Evolutionary conservation across 2,329 filamentous ascomycete species (phyloP).

Genomic region (Herpotrichia juniperi): DNA sequence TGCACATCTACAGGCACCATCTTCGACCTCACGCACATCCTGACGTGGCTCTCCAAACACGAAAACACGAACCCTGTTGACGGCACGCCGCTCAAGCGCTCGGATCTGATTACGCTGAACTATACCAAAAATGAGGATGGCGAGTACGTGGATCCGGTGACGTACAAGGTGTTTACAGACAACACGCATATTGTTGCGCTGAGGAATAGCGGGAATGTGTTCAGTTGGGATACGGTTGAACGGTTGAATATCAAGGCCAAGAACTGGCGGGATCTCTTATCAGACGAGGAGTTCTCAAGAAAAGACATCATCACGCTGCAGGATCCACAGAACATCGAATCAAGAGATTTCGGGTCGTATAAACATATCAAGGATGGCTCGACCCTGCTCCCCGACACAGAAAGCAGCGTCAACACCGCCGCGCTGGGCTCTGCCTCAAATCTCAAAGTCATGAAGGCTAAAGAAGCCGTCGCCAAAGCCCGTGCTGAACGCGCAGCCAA

Average conservation of each 20-base stretch:
- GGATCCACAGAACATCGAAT: conserved; percentile 88
- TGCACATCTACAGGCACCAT: conserved; percentile 87
- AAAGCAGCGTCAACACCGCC: conserved; percentile 74
- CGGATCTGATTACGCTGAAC: conserved; percentile 87
- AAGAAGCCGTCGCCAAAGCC: conserved; percentile 90
- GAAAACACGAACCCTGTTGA: conserved; percentile 91
- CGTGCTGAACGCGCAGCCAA: conserved; percentile 69
- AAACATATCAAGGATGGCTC: conserved; percentile 88
- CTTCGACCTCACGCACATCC: conserved; percentile 93
- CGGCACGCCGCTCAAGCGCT: conserved; percentile 76
- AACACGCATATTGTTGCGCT: conserved; percentile 97
- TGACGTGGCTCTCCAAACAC: conserved; percentile 93
- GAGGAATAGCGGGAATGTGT: conserved; percentile 87
- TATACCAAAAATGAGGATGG: conserved; percentile 91
- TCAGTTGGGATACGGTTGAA: conserved; percentile 94
- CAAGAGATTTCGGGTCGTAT: conserved; percentile 83
- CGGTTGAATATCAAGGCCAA: conserved; percentile 95
- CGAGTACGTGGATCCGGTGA: conserved; percentile 94
- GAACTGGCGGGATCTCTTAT: conserved; percentile 90
- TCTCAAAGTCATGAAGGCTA: conserved; percentile 83
- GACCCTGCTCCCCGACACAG: conserved; percentile 72
- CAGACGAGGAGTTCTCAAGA: conserved; percentile 83
- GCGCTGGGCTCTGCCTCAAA: conserved; percentile 74
- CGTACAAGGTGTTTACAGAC: conserved; percentile 96
- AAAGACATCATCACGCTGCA: conserved; percentile 96